Evolutionary conservation across 768 basidiomycete species (phyloP).

Genomic region (Trametes sanguinea): DNA sequence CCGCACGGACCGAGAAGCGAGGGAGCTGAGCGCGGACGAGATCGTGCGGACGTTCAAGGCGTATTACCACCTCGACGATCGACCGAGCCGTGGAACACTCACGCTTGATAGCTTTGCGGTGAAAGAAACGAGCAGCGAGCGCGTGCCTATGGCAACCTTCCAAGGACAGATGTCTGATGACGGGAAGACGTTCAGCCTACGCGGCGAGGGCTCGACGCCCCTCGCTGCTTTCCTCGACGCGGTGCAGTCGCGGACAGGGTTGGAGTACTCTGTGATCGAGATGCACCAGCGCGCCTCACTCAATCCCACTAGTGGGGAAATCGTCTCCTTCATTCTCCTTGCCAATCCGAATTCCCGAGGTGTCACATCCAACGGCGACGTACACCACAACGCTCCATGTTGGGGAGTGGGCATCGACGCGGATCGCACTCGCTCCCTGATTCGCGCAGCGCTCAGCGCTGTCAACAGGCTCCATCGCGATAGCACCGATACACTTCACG

Average conservation of each 20-base stretch:
- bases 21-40: slow-evolving; percentile 94
- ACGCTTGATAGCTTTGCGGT: too few species aligned
- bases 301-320: slow-evolving; percentile 39
- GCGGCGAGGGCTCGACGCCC: slow-evolving; percentile 89
- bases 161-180: slow-evolving; percentile 67
- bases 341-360: background rate
- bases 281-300: slow-evolving; percentile 94
- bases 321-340: slow-evolving; percentile 11
- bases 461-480: too few species aligned
- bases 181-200: slow-evolving; percentile 55
- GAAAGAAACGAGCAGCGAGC: too few species aligned
- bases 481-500: too few species aligned
- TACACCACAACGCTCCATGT: too few species aligned
- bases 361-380: too few species aligned
- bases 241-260: slow-evolving; percentile 70
- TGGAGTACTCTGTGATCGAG: slow-evolving; percentile 63
- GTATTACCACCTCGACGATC: slow-evolving; percentile 60
- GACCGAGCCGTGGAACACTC: too few species aligned
- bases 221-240: slow-evolving; percentile 64
- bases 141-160: slow-evolving; percentile 45
- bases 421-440: too few species aligned
- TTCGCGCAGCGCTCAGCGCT: too few species aligned
- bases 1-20: slow-evolving; percentile 89
- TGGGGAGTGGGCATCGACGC: too few species aligned
- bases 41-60: slow-evolving; percentile 42